Evolutionary conservation across 352 stramenopile species (phyloP), one percentile per base, ranked within the genome.

Genomic region (Globisporangium paroecandrum): DNA sequence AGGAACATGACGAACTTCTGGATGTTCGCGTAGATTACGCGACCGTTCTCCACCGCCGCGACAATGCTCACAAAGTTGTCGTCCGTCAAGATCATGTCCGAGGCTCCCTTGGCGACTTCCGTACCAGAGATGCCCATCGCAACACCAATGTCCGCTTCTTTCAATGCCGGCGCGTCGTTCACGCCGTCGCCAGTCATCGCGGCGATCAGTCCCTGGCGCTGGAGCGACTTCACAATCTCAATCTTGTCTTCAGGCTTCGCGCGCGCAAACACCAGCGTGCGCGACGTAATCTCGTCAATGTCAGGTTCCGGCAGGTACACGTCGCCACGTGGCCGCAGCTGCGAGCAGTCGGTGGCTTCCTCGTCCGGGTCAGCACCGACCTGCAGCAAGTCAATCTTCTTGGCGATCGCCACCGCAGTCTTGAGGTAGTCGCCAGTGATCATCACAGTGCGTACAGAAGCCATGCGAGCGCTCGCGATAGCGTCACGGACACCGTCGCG

Each of bases 11-110:
- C 85, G 72, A 99, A 99, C 76, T 99, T 99, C 63, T 97, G 87
- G 70, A 99, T 99, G 74, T 98, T 99, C 69, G 98, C 96, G 77
- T 98, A 99, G 27, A 99, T 98, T 58, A 95, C 95, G 24, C 97
- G 85, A 20, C 97, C 97, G 76, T 97, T 98, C 62, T 98, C 90
- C 47, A 99, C 94, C 10, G 97, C 97, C 8, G 95, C 84, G 15
- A 99, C 96, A 69, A 99, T 99, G 36, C 95, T 99, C 27, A 87
- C 87, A 77, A 99, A 99, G 70, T 99, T 99, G 79, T 99, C 97
- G 77, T 99, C 97, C 2, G 98, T 87, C 41, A 99, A 77, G 56
- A 99, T 97, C 75, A 99, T 99, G 69, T 99, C 97, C 0, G 96
- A 98, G 1, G 98, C 98, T 62, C 98, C 95, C 78, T 99, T 99